Evolutionary conservation across 208 protist species (phyloP), one percentile per base, ranked within the genome.

Genomic region (Leptomonas pyrrhocoris): DNA sequence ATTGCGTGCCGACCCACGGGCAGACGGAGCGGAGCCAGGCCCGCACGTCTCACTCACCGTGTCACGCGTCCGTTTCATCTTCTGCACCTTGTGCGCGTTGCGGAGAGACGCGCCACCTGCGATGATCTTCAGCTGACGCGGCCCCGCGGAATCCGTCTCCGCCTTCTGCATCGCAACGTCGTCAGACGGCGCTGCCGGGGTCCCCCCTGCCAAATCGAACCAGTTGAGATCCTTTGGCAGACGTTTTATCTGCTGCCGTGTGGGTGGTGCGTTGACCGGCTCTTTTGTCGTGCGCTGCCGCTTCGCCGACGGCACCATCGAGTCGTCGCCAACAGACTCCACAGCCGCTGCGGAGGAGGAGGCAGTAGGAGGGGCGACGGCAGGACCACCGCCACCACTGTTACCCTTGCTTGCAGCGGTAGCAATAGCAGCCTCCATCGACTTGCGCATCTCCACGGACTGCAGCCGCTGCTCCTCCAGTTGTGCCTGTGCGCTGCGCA

Each of bases 401-500:
- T 8, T 16, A 21, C n/a, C n/a, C 12, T n/a, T 49, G 45, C n/a
- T 21, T 49, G 16, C 30, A 1, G 62, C 65, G 1, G 62, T 57
- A 11, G 28, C 56, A 11, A 36, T 49, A 5, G 55, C 60, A 12
- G 60, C 63, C 56, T 65, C 46, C 43, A 79, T 51, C 59, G 50
- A 45, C 18, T 36, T 36, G 36, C 56, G 58, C 48, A 51, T 49
- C 63, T 58, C 60, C 9, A 61, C 36, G 1, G 51, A 38, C 53
- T 73, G 43, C 62, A 59, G 28, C 30, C 72, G 70, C 70, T 74
- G 56, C 53, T 79, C 50, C 53, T 81, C 53, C 48, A 86, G 66
- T 51, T 83, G 79, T 28, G 58, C 51, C 71, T 88, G 76, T n/a
- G 91, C 74, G 21, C n/a, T 31, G 23, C 74, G 79, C 1, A 57